These are phyloP conservation scores for Phytophthora pseudosyringae DNA, from an alignment of 352 stramenopile species.

Conservation along the genomic window DNA sequence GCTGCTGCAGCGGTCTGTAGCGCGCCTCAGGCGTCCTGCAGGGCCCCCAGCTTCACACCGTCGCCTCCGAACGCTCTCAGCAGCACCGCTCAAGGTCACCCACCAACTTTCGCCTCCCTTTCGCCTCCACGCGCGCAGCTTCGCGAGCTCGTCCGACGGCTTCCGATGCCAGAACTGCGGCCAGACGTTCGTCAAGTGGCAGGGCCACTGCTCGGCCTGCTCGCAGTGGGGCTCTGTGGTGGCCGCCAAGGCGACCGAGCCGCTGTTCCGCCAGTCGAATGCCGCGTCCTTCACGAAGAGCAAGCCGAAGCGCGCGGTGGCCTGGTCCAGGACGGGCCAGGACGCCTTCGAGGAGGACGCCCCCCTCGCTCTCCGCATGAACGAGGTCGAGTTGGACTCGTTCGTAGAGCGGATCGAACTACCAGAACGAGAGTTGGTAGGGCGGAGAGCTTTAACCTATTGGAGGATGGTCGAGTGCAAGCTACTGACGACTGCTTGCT, in stretches of 20 bases:
- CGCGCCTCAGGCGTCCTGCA: neutral
- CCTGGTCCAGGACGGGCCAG: slow-evolving; percentile 33
- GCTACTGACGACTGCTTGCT: slow-evolving; percentile 52
- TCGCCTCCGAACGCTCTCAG: neutral
- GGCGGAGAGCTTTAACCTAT: slow-evolving; percentile 1
- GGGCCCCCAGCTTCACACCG: neutral
- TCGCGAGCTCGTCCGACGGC: slow-evolving; percentile 29
- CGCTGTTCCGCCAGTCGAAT: slow-evolving; percentile 69
- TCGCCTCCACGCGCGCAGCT: slow-evolving; percentile 12
- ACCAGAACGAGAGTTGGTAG: slow-evolving; percentile 73
- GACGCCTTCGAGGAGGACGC: slow-evolving; percentile 25
- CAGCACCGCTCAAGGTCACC: neutral
- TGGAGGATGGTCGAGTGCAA: slow-evolving; percentile 35
- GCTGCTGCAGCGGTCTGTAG: too few species aligned
- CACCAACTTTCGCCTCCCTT: neutral
- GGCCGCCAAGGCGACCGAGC: slow-evolving; percentile 44
- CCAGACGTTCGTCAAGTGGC: slow-evolving; percentile 82
- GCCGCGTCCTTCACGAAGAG: slow-evolving; percentile 51
- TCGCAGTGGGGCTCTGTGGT: slow-evolving; percentile 91
- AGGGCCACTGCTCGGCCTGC: slow-evolving; percentile 89
- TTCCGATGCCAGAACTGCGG: slow-evolving; percentile 69
- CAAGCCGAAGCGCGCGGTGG: slow-evolving; percentile 46
- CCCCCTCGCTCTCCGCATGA: slow-evolving; percentile 61
- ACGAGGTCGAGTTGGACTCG: slow-evolving; percentile 67
- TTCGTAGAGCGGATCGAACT: slow-evolving; percentile 68